Evolutionary conservation across 257 asterid genomes (phyloP).

Genomic region (Lycium ferocissimum): DNA sequence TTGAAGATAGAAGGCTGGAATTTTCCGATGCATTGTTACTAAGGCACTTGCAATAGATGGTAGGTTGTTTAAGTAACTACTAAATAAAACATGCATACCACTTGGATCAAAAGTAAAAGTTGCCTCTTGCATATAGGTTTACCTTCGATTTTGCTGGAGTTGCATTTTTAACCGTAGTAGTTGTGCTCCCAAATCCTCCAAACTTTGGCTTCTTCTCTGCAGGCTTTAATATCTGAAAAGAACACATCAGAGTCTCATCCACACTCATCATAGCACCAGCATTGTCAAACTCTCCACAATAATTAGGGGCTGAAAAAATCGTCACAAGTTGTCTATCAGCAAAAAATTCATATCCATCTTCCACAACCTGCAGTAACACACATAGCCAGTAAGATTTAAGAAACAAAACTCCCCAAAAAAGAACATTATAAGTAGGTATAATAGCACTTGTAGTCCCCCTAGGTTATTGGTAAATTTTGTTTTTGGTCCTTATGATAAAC

Average conservation of each 20-base stretch:
- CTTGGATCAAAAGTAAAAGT: background rate
- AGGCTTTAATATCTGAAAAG: slow-evolving; percentile 42
- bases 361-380: slow-evolving; percentile 40
- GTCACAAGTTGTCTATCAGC: slow-evolving; percentile 40
- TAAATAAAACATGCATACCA: slow-evolving; percentile 1
- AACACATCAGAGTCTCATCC: slow-evolving; percentile 43
- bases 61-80: background rate
- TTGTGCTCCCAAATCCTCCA: slow-evolving; percentile 39
- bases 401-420: background rate
- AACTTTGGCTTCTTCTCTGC: slow-evolving; percentile 44
- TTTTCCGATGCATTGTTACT: background rate
- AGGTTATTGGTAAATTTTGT: too few species aligned
- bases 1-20: background rate
- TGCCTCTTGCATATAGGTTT: slow-evolving; percentile 19
- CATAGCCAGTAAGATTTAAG: background rate
- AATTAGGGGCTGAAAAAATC: slow-evolving; percentile 23
- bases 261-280: slow-evolving; percentile 34
- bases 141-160: slow-evolving; percentile 39
- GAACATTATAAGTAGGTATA: too few species aligned
- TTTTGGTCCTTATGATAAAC: too few species aligned
- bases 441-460: too few species aligned
- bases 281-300: slow-evolving; percentile 29
- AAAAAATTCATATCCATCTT: slow-evolving; percentile 42
- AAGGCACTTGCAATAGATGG: background rate
- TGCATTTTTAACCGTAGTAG: slow-evolving; percentile 33